A percentile compares a stretch with the other conserved stretches of the same genome.
These are phyloP conservation scores for Magnusiomyces paraingens DNA, from an alignment of 1,139 yeast genomes.

Conservation along the genomic window DNA sequence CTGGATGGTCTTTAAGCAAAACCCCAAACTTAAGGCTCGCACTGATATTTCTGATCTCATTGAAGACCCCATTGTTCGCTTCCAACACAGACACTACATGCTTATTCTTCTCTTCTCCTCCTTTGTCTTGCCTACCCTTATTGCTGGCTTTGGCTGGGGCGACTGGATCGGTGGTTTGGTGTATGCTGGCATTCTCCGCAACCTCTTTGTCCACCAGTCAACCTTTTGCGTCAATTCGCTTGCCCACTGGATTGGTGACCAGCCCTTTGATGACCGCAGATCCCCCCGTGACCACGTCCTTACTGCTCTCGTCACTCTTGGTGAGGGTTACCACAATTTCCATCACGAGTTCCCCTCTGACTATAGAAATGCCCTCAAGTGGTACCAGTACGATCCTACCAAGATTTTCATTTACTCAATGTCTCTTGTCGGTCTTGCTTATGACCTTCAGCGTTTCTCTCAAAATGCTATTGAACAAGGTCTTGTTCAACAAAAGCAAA, in stretches of 20 bases:
- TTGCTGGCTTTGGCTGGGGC: conserved; percentile 78
- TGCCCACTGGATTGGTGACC: conserved; percentile 97
- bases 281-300: conserved; percentile 94
- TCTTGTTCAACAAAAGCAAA: conserved; percentile 89
- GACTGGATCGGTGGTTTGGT: conserved; percentile 91
- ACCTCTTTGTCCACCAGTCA: conserved; percentile 87
- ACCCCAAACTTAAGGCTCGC: conserved; percentile 91
- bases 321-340: conserved; percentile 99
- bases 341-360: conserved; percentile 99
- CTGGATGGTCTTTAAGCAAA: conserved; percentile 92
- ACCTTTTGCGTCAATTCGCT: conserved; percentile 97
- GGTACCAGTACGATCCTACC: conserved; percentile 99
- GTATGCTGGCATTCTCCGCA: conserved; percentile 83
- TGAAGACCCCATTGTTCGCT: conserved; percentile 82
- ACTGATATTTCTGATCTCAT: conserved; percentile 92
- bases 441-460: conserved; percentile 85
- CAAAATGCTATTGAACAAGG: conserved; percentile 97
- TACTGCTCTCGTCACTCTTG: conserved; percentile 92
- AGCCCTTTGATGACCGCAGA: conserved; percentile 96
- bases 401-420: conserved; percentile 66
- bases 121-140: conserved; percentile 62
- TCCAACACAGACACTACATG: conserved; percentile 91
- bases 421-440: conserved; percentile 79
- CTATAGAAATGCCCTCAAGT: conserved; percentile 93
- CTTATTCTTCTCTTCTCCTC: conserved; percentile 59